Percentiles rank a stretch among this genome's conserved stretches.
Conservation (phyloP, 1,284 basidiomycete species). For the Irpex rosettiformis region DNA sequence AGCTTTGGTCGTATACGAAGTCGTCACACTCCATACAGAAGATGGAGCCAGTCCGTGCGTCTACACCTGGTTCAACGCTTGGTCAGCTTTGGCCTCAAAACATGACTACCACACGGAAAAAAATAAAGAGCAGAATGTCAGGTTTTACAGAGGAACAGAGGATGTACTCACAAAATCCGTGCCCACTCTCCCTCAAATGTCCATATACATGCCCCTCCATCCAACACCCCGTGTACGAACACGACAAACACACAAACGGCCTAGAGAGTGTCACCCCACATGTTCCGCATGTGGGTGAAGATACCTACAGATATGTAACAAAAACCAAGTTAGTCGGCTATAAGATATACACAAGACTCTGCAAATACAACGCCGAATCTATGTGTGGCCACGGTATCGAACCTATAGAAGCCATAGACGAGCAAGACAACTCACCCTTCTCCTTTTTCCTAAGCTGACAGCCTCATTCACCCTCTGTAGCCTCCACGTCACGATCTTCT, state of each 20-base stretch:
- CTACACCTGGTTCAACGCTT: slow-evolving; percentile 40
- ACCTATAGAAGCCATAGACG: not conserved
- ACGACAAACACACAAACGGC: slow-evolving; percentile 82
- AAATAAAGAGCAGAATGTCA: too few species aligned
- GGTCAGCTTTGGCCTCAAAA: not conserved
- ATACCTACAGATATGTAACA: slow-evolving; percentile 24
- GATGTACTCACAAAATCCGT: slow-evolving; percentile 63
- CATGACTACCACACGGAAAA: not conserved
- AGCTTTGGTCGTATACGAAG: slow-evolving; percentile 45
- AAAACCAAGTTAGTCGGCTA: not conserved
- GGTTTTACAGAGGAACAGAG: not conserved
- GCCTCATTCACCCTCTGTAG: slow-evolving; percentile 31
- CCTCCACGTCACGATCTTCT: slow-evolving; percentile 37
- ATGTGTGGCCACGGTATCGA: not conserved
- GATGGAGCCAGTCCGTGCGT: slow-evolving; percentile 53
- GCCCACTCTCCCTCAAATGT: slow-evolving; percentile 56
- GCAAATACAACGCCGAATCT: not conserved
- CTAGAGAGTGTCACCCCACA: slow-evolving; percentile 59
- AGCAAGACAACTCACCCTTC: slow-evolving; percentile 33
- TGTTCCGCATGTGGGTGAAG: slow-evolving; percentile 58
- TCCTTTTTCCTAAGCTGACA: slow-evolving; percentile 36
- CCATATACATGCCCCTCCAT: slow-evolving; percentile 46
- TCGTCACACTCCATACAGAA: slow-evolving; percentile 61
- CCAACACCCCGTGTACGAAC: slow-evolving; percentile 76
- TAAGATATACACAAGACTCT: not conserved